Base-by-base conservation (phyloP, 163 green algal species). In the Scenedesmus sp. region DNA sequence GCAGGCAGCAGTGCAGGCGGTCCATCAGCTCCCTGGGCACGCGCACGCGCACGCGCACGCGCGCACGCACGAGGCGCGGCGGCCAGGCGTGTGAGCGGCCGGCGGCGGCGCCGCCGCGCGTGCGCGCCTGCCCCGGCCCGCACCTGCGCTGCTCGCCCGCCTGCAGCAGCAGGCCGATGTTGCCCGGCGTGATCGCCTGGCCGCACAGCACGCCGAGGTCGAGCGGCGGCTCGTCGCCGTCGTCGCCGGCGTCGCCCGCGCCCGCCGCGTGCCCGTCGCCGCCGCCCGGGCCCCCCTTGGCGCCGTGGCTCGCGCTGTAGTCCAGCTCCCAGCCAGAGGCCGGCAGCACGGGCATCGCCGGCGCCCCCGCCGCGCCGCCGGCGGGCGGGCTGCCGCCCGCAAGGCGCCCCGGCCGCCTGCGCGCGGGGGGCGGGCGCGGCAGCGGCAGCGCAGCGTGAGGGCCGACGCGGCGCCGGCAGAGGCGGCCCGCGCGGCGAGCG, bases 1-100 rank as follows among this genome's bases (percentile, higher is more conserved):
- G 17, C 18, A 83, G 47, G 29, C 75, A 83, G 64, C 31, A 18
- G 54, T 70, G 44, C 42, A 83, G 64, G 11, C 60, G 60, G 44
- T 77, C 64, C 64, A 42, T n/a, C 22, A 76, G 20, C 42, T 81
- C 74, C 58, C 71, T 80, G 60, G 6, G 39, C 10, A 10, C 7
- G 39, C 39, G 39, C 7, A 10, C 39, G 39, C n/a, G n/a, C n/a
- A n/a, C n/a, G n/a, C n/a, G n/a, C n/a, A n/a, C n/a, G n/a, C n/a
- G n/a, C n/a, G n/a, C n/a, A n/a, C n/a, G n/a, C n/a, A n/a, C n/a
- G n/a, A n/a, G n/a, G n/a, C n/a, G n/a, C n/a, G n/a, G n/a, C n/a
- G n/a, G n/a, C n/a, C n/a, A n/a, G n/a, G n/a, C n/a, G n/a, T n/a
- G n/a, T n/a, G n/a, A n/a, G n/a, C n/a, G n/a, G n/a, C n/a, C n/a